phyloP scores from a whole-genome alignment of 768 basidiomycete genomes.

The Rhizopogon sp. region DNA sequence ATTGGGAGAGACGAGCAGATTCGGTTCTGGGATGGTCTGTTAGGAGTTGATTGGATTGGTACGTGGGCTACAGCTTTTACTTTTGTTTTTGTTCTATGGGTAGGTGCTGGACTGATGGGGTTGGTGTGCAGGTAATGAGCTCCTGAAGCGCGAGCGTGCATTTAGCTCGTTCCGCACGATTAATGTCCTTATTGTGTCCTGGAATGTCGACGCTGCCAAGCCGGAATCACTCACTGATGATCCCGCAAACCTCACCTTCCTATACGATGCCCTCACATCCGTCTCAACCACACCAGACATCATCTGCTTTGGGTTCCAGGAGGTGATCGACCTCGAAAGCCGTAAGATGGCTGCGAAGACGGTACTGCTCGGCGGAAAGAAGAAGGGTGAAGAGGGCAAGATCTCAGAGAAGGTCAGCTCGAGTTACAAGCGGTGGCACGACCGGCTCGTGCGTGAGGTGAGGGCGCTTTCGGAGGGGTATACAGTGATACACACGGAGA shows the following conservation, averaged over 20 bases:
- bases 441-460: constrained; percentile 69
- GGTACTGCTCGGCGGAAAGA: constrained; percentile 71
- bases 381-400: constrained; percentile 47
- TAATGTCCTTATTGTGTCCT: constrained; percentile 76
- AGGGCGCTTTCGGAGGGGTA: constrained; percentile 78
- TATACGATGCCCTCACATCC: constrained; percentile 70
- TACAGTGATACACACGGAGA: constrained; percentile 78
- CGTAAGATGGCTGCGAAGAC: constrained; percentile 92
- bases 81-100: background rate
- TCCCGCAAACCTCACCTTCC: constrained; percentile 71
- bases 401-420: constrained; percentile 78
- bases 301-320: constrained; percentile 92
- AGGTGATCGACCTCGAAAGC: constrained; percentile 92
- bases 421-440: constrained; percentile 87
- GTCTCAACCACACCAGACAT: constrained; percentile 73
- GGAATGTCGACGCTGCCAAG: constrained; percentile 89
- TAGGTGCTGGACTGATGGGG: background rate
- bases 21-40: constrained; percentile 85
- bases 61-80: constrained; percentile 22
- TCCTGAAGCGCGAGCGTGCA: constrained; percentile 66
- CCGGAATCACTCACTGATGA: constrained; percentile 67
- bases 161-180: constrained; percentile 80
- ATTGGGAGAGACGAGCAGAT: constrained; percentile 70
- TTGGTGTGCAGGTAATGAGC: constrained; percentile 55
- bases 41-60: constrained; percentile 87